Evolutionary conservation across 441 rosid species (phyloP), one percentile per base, ranked within the genome.

Genomic region (Manihot esculenta): DNA sequence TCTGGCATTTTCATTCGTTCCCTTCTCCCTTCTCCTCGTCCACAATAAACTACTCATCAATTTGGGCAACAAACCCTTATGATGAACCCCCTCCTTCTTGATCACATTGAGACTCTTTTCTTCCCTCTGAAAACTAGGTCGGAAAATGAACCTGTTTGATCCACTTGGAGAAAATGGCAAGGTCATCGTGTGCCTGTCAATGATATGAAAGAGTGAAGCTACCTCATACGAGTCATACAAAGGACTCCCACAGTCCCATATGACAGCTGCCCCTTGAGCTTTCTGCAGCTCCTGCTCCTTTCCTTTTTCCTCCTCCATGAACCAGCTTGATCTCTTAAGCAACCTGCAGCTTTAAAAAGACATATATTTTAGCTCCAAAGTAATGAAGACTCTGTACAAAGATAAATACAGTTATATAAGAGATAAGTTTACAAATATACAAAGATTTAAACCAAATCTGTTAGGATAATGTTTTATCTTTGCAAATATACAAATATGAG

Each of bases 211-310:
- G 10, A 83, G 3, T 17, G 90, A 78, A 68, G 81, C 84, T 74
- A 83, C 48, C 75, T 84, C 85, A 45, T 72, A 76, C 7, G 88
- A 80, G 59, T 86, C 88, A 54, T 84, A 86, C 73, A 84, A 68
- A 9, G 84, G 85, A 64, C 85, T 86, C 33, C 84, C 85, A n/a
- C 83, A 81, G 44, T 83, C 86, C 88, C 84, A 84, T 35, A 81
- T 42, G 8, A 15, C 33, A 10, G 42, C 42, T 38, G 21, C 48
- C 7, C 18, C 69, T 47, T 47, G 55, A 21, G 3, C 42, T 10
- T 7, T 42, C 60, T 62, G 62, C 69, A 41, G 24, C 62, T 27
- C 41, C 72, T 58, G 44, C 30, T 23, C 3, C 30, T 55, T 55
- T 23, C 23, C 18, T 18, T 3, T 15, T 49, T 14, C 17, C n/a